Percentiles rank a stretch among this genome's conserved stretches.
phyloP scores from a whole-genome alignment of 495 filamentous ascomycete species.

The Aspergillus biplanus region DNA sequence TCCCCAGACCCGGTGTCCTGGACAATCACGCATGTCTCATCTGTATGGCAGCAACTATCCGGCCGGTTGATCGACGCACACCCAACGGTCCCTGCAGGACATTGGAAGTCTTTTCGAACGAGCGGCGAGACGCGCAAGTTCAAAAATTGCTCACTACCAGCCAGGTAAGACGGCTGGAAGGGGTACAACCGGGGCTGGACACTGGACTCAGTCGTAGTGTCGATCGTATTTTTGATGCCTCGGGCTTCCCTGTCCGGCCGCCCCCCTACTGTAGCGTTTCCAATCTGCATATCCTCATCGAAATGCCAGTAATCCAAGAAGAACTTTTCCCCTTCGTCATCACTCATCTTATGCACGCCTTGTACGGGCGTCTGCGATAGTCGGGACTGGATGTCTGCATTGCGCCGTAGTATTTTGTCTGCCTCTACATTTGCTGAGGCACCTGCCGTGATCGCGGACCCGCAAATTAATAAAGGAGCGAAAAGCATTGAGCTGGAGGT shows the following conservation, averaged over 20 bases:
- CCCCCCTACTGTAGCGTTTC: conserved; percentile 8
- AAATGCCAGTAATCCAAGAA: conserved; percentile 66
- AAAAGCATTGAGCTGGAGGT: conserved; percentile 13
- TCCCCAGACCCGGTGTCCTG: conserved; percentile 71
- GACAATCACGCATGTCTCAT: conserved; percentile 71
- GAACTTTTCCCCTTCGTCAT: conserved; percentile 85
- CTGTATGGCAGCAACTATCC: conserved; percentile 74
- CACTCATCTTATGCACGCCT: conserved; percentile 74
- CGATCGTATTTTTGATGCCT: background rate
- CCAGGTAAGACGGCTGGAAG: conserved; percentile 43
- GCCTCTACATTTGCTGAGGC: conserved; percentile 15
- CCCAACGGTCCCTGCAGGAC: conserved; percentile 67
- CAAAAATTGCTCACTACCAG: conserved; percentile 28
- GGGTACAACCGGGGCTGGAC: conserved; percentile 32
- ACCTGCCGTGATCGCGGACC: conserved; percentile 15
- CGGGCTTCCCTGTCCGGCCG: background rate
- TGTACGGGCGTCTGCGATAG: conserved; percentile 26
- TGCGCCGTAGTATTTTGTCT: conserved; percentile 26
- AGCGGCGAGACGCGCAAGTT: conserved; percentile 29
- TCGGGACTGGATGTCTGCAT: conserved; percentile 28
- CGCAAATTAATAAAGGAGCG: conserved; percentile 12
- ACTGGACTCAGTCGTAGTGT: background rate
- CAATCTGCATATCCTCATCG: conserved; percentile 23
- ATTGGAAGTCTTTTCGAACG: conserved; percentile 63
- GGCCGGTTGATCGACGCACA: conserved; percentile 73